Conservation (phyloP, 2,329 filamentous ascomycete genomes). For the Zalaria sp. region DNA sequence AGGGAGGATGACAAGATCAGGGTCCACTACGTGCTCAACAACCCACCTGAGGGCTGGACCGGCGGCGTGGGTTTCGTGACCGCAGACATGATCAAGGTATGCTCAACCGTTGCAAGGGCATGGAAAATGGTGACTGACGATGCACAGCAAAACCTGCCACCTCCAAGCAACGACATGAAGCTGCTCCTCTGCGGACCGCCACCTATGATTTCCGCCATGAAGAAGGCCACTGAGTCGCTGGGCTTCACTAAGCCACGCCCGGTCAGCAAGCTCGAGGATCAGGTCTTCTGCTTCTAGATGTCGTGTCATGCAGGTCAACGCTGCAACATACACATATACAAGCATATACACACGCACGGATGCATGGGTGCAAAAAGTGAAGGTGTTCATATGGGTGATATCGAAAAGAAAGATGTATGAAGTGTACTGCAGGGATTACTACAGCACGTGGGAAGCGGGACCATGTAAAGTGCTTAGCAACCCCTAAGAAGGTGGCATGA, state of each 20-base stretch:
- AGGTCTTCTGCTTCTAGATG: conserved; percentile 80
- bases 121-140: not conserved
- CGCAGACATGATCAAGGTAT: conserved; percentile 76
- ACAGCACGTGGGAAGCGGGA: too few species aligned
- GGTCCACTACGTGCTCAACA: conserved; percentile 92
- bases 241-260: conserved; percentile 87
- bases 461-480: too few species aligned
- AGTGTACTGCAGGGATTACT: too few species aligned
- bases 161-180: conserved; percentile 78
- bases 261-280: conserved; percentile 95
- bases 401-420: too few species aligned
- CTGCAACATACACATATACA: too few species aligned
- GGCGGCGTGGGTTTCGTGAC: conserved; percentile 94
- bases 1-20: conserved; percentile 69
- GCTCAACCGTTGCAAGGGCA: conserved; percentile 19
- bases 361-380: too few species aligned
- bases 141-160: conserved; percentile 59
- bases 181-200: conserved; percentile 88
- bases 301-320: too few species aligned
- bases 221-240: conserved; percentile 82
- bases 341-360: too few species aligned
- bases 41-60: conserved; percentile 80
- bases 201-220: conserved; percentile 92
- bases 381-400: too few species aligned
- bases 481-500: too few species aligned